A percentile compares a stretch with the other conserved stretches of the same genome.
These are phyloP conservation scores for Actinomortierella ambigua DNA, from an alignment of 371 early-diverging fungal species.

Conservation along the genomic window DNA sequence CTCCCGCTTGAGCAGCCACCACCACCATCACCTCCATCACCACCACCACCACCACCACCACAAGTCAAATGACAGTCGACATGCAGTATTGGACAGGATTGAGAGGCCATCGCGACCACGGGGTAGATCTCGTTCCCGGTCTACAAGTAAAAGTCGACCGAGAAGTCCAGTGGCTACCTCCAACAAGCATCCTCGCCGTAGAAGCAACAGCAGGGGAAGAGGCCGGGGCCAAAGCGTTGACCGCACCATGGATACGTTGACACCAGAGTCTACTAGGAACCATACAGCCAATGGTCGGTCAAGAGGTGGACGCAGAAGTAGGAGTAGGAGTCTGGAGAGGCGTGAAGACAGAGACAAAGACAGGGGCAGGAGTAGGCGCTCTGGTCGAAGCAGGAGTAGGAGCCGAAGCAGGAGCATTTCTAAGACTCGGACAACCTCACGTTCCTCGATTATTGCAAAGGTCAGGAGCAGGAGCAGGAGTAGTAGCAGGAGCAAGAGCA, in stretches of 20 bases:
- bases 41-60: too few relatives aligned
- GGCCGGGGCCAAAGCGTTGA: too few relatives aligned
- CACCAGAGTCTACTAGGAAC: slow-evolving; percentile 2
- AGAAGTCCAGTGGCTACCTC: too few relatives aligned
- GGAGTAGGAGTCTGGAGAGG: slow-evolving; percentile 13
- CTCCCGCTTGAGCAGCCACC: too few relatives aligned
- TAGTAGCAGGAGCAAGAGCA: slow-evolving; percentile 10
- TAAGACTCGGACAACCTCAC: not conserved
- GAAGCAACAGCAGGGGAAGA: not conserved
- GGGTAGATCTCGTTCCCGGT: too few relatives aligned
- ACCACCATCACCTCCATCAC: too few relatives aligned
- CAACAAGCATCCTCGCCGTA: too few relatives aligned
- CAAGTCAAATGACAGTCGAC: too few relatives aligned
- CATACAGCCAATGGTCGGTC: slow-evolving; percentile 8
- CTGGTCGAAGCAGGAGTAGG: slow-evolving; percentile 2
- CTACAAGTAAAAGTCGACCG: too few relatives aligned
- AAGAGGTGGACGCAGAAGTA: slow-evolving; percentile 6
- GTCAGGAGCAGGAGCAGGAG: slow-evolving; percentile 7
- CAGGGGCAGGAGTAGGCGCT: slow-evolving; percentile 10
- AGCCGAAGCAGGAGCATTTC: slow-evolving; percentile 6
- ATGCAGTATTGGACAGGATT: too few relatives aligned
- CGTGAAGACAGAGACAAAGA: slow-evolving; percentile 24
- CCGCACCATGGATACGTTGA: not conserved
- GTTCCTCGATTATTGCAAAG: not conserved
- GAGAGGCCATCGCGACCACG: too few relatives aligned